These are phyloP conservation scores for Mycena rosella DNA, from an alignment of 768 basidiomycete genomes.

Conservation along the genomic window DNA sequence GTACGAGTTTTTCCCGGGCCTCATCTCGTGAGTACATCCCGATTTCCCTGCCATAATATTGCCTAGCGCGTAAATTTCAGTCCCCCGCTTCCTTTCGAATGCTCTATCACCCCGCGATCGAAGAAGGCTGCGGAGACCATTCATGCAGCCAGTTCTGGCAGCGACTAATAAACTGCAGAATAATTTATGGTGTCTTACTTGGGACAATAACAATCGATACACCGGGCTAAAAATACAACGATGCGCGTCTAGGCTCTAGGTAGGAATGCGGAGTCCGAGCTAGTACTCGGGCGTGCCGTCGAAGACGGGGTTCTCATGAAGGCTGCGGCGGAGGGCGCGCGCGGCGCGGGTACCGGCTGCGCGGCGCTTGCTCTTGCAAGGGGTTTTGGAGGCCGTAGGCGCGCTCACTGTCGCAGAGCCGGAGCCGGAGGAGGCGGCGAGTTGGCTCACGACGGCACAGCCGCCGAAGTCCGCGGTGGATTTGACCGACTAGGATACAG, in stretches of 20 bases:
- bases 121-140: neutral
- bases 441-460: slow-evolving; percentile 29
- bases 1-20: neutral
- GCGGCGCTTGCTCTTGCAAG: slow-evolving; percentile 27
- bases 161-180: too few species aligned
- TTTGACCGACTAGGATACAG: slow-evolving; percentile 26
- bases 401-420: neutral
- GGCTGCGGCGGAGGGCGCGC: too few species aligned
- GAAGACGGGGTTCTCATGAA: too few species aligned
- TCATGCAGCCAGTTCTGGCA: neutral
- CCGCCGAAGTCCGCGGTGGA: slow-evolving; percentile 31
- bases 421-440: neutral
- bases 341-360: neutral
- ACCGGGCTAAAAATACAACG: slow-evolving; percentile 16
- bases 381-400: neutral
- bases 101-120: neutral
- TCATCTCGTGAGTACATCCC: neutral
- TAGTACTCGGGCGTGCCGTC: too few species aligned
- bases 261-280: too few species aligned
- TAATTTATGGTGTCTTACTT: too few species aligned
- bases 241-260: neutral
- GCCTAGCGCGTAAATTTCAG: neutral
- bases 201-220: neutral
- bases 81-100: neutral
- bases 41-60: neutral